Base-by-base conservation (phyloP, 2,329 filamentous ascomycete species). In the Apiospora malaysiana region DNA sequence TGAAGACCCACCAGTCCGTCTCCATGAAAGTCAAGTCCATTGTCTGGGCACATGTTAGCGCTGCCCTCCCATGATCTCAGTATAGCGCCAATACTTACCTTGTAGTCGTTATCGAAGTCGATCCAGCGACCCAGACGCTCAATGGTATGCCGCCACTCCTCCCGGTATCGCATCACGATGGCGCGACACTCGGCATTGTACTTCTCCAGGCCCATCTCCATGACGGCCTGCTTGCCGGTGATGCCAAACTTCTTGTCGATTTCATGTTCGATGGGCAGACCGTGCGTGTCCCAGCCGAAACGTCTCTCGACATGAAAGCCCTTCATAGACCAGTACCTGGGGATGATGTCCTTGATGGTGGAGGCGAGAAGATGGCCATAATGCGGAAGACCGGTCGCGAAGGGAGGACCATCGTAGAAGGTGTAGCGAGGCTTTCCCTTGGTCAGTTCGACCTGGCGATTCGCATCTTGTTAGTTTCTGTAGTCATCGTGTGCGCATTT, bases 11-110 rank as follows among this genome's bases (percentile, higher is more conserved):
- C 95, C 95, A 98, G 74, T 93, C 90, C 0, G 93, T 92, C 84
- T 98, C 95, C 95, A 98, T 98, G 83, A 97, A 98, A 25, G 86
- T 91, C n/a, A 92, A 88, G 81, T 98, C 92, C 94, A 98, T 97
- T 46, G 94, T 97, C 92, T 42, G 37, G 76, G 45, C 1, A 21
- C 25, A 37, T 47, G 10, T 66, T n/a, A 27, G 14, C 14, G 14
- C 14, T 32, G 27, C 21, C 51, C 51, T 59, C 27, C 27, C 51
- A 3, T 37, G 16, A 59, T 37, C 25, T n/a, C 21, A 32, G 18
- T 43, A n/a, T 8, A 7, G 9, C 8, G 14, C 46, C 45, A 68
- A 71, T 2, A n/a, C 65, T 74, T 78, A 91, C 91, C 90, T 97
- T 97, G 86, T 97, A 98, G 81, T 98, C 94, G 77, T 97, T 96